Base-by-base conservation (phyloP, 768 basidiomycete species). In the Plicaturopsis crispa region DNA sequence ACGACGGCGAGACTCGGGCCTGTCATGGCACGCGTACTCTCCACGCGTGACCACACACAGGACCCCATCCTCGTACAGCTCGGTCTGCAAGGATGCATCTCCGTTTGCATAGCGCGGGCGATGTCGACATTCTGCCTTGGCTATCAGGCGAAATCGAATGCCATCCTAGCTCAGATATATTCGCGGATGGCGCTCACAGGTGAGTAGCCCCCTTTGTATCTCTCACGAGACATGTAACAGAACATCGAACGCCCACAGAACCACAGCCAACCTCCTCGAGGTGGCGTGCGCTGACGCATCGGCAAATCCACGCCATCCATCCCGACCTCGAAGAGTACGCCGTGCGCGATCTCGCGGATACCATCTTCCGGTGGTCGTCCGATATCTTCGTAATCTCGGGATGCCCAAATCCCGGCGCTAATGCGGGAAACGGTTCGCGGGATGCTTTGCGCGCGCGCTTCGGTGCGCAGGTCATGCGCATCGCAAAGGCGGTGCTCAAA, bases 21-120 rank as follows among this genome's bases (percentile, higher is more conserved):
- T 2, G 67, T 73, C 31, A 62, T 87, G 30, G 73, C 78, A 13
- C 71, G 69, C 23, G 69, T 84, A 30, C 60, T 87, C 24, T 62
- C 74, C 3, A 64, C 69, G 2, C 69, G 79, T 34, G 81, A 87
- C 47, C 79, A 86, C 53, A 69, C 77, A 11, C 81, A 80, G 33
- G 84, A 87, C 54, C 79, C 84, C 14, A 76, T 82, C 36, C 66
- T 86, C 8, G 81, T 87, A 19, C 84, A 85, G 51, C 69, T 86
- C 24, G 84, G 80, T 5, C 53, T 88, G 21, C 84, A 88, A 52
- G 80, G 80, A 21, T 81, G 76, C 44, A 67, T 84, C 36, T 65
- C 77, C 6, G 72, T 75, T 30, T 83, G 80, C 50, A 70, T 81
- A 23, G 73, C 80, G 5, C 71, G 80, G 12, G 76, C 82, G 3